Evolutionary conservation across 345 rosid species (phyloP), one percentile per base, ranked within the genome.

Genomic region (Linum usitatissimum): DNA sequence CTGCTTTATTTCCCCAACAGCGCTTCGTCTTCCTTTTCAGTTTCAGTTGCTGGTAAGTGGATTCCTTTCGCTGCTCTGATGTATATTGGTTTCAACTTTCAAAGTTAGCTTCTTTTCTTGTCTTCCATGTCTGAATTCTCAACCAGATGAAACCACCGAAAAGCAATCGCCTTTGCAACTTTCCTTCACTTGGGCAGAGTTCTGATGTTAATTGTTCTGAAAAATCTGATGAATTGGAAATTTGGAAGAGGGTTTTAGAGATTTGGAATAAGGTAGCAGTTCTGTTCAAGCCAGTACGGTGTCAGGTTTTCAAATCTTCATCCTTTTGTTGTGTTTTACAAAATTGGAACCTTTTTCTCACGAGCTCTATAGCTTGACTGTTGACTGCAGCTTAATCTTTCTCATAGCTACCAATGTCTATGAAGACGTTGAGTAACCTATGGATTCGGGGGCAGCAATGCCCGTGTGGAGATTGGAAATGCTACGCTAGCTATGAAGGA

Each of bases 401-500:
- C 17, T 10, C 51, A 10, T 10, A 45, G 15, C 38, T 5, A 34
- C 59, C 19, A 51, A 77, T 77, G 83, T 68, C 83, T 49, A 77
- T 77, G 79, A 88, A 80, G 73, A 80, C 86, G 18, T 79, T 83
- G 19, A 82, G 68, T 67, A 87, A 84, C 66, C 79, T 92, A 66
- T 89, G 98, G 96, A 89, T 89, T 73, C 84, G 83, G 61, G 81
- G 83, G 20, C 98, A 89, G 64, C 95, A 92, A 62, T 92, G 98
- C 68, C 90, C 91, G 3, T 92, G 98, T 66, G 94, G 96, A 64
- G 96, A 92, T 73, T 87, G 96, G 96, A 92, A 92, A 63, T 92
- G 98, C 60, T 89, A 78, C 20, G 71, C 85, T 59, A 80, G 72
- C 66, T 63, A 76, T 61, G 91, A 89, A 45, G 88, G 88, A 67